phyloP scores from a whole-genome alignment of 2,329 filamentous ascomycete species.

The Trichoderma breve region DNA sequence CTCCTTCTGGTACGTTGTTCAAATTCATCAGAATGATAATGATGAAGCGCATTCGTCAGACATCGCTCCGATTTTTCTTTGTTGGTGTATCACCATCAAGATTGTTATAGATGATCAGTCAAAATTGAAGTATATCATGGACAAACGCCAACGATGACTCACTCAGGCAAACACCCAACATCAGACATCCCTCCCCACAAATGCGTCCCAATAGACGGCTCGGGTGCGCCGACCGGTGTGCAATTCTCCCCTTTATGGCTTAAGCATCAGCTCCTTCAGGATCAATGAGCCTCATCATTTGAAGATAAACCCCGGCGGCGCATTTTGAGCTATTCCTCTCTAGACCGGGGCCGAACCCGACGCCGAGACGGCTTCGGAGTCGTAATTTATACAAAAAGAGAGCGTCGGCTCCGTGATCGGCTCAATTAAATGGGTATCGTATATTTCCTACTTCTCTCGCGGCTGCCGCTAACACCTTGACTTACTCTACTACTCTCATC shows the following conservation, averaged over 20 bases:
- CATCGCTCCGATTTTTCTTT: not conserved
- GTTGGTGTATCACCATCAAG: not conserved
- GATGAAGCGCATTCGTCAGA: not conserved
- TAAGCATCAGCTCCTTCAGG: not conserved
- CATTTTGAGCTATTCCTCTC: not conserved
- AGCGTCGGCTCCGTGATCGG: not conserved
- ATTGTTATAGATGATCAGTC: not conserved
- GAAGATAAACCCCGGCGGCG: not conserved
- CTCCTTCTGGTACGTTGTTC: not conserved
- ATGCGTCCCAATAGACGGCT: not conserved
- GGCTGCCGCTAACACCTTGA: not conserved
- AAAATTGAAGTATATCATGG: not conserved
- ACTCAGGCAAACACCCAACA: not conserved
- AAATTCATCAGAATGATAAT: not conserved
- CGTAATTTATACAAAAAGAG: not conserved
- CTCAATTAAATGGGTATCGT: not conserved
- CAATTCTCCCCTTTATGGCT: not conserved
- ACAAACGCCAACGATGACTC: not conserved
- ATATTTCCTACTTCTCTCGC: not conserved
- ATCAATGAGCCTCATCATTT: not conserved
- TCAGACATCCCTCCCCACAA: not conserved
- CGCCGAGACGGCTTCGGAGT: not conserved
- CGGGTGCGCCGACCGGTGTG: not conserved
- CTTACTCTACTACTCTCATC: not conserved
- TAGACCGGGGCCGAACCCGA: constrained; percentile 1